Evolutionary conservation across 1,139 yeast genomes (phyloP).

Genomic region (Diutina catenulata): DNA sequence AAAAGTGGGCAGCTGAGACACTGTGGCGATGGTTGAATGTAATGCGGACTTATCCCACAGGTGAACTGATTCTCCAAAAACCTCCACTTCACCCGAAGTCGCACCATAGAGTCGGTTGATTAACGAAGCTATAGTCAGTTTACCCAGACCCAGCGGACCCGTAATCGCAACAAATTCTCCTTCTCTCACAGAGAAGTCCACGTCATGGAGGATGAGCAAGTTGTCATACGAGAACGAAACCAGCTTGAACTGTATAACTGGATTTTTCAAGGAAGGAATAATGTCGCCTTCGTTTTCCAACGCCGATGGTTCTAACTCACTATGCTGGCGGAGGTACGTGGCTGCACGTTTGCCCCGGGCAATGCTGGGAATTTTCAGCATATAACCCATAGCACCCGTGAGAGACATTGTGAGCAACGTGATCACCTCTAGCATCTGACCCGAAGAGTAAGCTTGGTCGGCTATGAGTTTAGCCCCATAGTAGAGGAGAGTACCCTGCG

Average conservation of each 20-base stretch:
- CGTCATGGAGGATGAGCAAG: slow-evolving; percentile 14
- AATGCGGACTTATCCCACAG: slow-evolving; percentile 35
- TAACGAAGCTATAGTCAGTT: slow-evolving; percentile 52
- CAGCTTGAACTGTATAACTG: slow-evolving; percentile 26
- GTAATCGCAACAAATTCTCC: slow-evolving; percentile 50
- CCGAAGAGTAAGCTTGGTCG: slow-evolving; percentile 36
- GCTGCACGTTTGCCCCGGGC: slow-evolving; percentile 70
- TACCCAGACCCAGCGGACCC: slow-evolving; percentile 77
- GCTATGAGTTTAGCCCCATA: slow-evolving; percentile 69
- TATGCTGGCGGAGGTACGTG: slow-evolving; percentile 35
- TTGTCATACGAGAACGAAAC: slow-evolving; percentile 39
- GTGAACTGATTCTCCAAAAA: slow-evolving; percentile 32
- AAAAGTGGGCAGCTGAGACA: slow-evolving; percentile 55
- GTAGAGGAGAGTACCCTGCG: slow-evolving; percentile 61
- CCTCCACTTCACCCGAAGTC: slow-evolving; percentile 19
- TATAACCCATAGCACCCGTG: slow-evolving; percentile 45
- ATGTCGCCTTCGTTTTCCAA: slow-evolving; percentile 20
- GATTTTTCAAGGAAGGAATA: slow-evolving; percentile 6
- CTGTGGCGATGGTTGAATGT: slow-evolving; percentile 45
- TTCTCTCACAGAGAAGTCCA: slow-evolving; percentile 27
- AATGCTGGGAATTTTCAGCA: slow-evolving; percentile 62
- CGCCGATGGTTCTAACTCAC: slow-evolving; percentile 21
- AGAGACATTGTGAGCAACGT: slow-evolving; percentile 66
- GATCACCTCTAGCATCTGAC: slow-evolving; percentile 56
- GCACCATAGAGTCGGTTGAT: slow-evolving; percentile 40